phyloP scores from a whole-genome alignment of 345 rosid genomes.

The Salix suchowensis region DNA sequence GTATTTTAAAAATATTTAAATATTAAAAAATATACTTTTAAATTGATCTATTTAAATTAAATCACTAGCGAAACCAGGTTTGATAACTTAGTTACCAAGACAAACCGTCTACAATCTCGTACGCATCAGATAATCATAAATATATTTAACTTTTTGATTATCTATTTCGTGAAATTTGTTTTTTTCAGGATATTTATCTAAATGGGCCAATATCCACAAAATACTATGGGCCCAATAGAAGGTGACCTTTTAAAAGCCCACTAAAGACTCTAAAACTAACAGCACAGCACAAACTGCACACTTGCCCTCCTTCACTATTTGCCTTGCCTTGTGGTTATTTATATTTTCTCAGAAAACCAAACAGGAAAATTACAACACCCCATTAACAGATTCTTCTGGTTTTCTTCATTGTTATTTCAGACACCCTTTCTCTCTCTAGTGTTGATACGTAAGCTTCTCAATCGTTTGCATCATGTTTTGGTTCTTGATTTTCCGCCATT shows the following conservation, averaged over 20 bases:
- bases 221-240: background rate
- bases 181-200: too few species aligned
- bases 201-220: background rate
- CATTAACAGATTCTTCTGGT: background rate
- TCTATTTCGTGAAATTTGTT: too few species aligned
- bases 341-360: background rate
- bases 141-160: too few species aligned
- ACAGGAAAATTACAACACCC: background rate
- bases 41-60: too few species aligned
- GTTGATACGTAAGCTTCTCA: slow-evolving; percentile 1
- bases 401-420: background rate
- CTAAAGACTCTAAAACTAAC: background rate
- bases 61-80: too few species aligned
- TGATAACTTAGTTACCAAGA: too few species aligned
- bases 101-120: too few species aligned
- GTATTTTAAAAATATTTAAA: too few species aligned
- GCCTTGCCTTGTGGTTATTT: background rate
- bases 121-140: too few species aligned
- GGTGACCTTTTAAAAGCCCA: background rate
- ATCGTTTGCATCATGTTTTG: background rate
- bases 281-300: background rate
- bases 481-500: background rate
- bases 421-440: background rate
- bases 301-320: background rate
- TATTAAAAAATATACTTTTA: too few species aligned